phyloP scores from a whole-genome alignment of 2,329 filamentous ascomycete species.

The Bipolaris cookei region DNA sequence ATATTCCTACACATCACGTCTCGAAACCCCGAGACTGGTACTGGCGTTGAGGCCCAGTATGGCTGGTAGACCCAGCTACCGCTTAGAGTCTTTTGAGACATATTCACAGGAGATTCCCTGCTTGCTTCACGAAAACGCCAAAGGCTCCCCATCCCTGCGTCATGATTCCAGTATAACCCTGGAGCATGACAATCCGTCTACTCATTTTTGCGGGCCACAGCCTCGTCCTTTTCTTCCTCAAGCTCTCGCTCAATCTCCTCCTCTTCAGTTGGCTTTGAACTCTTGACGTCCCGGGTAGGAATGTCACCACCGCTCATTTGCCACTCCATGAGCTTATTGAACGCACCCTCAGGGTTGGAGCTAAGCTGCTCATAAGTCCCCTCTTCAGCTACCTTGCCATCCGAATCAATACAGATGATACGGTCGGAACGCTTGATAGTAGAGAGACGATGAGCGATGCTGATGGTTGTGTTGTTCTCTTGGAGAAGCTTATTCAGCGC shows the following conservation, averaged over 20 bases:
- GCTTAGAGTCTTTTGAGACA: neutral
- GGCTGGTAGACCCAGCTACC: neutral
- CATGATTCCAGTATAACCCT: neutral
- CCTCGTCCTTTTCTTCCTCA: constrained; percentile 47
- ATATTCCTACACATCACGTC: neutral
- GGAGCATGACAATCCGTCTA: constrained; percentile 9
- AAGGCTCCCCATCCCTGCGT: neutral
- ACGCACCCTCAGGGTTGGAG: constrained; percentile 76
- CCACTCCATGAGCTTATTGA: constrained; percentile 98
- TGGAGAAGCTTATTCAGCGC: constrained; percentile 80
- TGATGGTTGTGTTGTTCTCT: constrained; percentile 94
- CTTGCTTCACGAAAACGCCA: neutral
- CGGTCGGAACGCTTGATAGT: constrained; percentile 96
- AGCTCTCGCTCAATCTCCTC: constrained; percentile 58
- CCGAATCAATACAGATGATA: constrained; percentile 86
- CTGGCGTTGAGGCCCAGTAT: neutral
- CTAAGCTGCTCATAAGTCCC: constrained; percentile 82
- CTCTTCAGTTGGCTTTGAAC: constrained; percentile 53
- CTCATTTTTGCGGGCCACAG: constrained; percentile 31
- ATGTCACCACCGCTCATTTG: constrained; percentile 86
- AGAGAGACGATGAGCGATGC: constrained; percentile 91
- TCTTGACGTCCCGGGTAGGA: constrained; percentile 29
- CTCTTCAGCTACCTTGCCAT: constrained; percentile 89
- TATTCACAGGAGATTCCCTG: neutral
- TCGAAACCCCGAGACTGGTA: neutral